Evolutionary conservation across 1,284 basidiomycete genomes (phyloP).

Genomic region (Ceratobasidium sp.): DNA sequence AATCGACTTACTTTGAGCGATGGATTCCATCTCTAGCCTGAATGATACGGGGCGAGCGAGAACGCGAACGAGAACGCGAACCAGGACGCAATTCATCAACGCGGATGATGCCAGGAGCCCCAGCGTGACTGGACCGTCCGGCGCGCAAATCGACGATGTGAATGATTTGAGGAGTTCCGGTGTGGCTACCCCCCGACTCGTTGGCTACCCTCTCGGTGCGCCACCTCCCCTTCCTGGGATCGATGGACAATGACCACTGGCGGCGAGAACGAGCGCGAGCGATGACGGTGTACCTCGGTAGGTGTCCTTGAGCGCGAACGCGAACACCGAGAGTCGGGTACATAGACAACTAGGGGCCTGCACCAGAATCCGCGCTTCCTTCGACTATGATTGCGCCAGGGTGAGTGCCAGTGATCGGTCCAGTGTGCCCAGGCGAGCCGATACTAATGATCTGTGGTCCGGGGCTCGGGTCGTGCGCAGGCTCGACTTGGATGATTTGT

Average conservation of each 20-base stretch:
- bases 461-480: slow-evolving; percentile 3
- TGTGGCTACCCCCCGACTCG: background rate
- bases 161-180: slow-evolving; percentile 14
- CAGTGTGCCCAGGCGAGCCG: slow-evolving; percentile 34
- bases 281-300: background rate
- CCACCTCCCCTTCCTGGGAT: background rate
- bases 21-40: too few relatives aligned
- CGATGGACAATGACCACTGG: slow-evolving; percentile 7
- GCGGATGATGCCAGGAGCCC: slow-evolving; percentile 5
- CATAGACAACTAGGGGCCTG: background rate
- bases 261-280: slow-evolving; percentile 28
- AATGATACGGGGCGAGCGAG: slow-evolving; percentile 26
- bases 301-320: slow-evolving; percentile 3
- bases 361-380: slow-evolving; percentile 1
- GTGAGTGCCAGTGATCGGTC: slow-evolving; percentile 4
- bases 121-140: background rate
- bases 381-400: slow-evolving; percentile 24
- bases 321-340: background rate
- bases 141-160: background rate
- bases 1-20: slow-evolving; percentile 60
- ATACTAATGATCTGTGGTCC: slow-evolving; percentile 38
- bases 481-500: slow-evolving; percentile 29
- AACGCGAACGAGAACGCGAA: slow-evolving; percentile 2
- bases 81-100: background rate
- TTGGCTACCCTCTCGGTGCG: background rate